Evolutionary conservation across 805 yeast species (phyloP), one percentile per base, ranked within the genome.

Genomic region (Yarrowia divulgata): DNA sequence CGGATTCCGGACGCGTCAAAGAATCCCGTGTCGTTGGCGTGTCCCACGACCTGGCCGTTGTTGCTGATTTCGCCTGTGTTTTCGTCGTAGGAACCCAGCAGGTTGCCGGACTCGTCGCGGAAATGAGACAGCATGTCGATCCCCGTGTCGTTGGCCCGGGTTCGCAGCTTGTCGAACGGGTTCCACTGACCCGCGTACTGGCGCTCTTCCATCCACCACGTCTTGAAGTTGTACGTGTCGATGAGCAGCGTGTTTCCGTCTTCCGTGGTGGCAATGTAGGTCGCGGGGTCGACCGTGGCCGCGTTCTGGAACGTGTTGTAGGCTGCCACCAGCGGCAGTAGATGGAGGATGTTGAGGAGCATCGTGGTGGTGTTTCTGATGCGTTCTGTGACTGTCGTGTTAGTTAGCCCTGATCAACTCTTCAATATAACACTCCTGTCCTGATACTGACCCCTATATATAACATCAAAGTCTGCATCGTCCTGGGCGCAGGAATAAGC

Each of bases 141-240:
- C 1, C 63, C 63, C 4, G 46, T 57, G n/a, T 54, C 60, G 45
- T 39, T 39, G 16, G 48, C n/a, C 1, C 46, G 3, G 5, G 3
- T 10, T 40, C 63, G 48, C 32, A 57, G 46, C 63, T 60, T 46
- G 43, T 43, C 52, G 8, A 39, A 34, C 4, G 67, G 54, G 37
- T 43, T 60, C 54, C 50, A 46, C 34, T 60, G 67, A 8, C 67
- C 67, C 7, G 35, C 32, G 35, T 45, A 60, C 54, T 45, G 54
- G 14, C 67, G 54, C 6, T 60, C 34, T 5, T 57, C 48, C 63
- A 57, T 42, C n/a, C 39, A 42, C 63, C 63, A 57, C 10, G 63
- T 57, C 23, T 29, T 29, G 63, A 57, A 57, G 39, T 9, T 29
- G 39, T 9, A 40, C 8, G 63, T 57, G 48, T 57, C 63, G 39